These are phyloP conservation scores for Epichloe sylvatica DNA, from an alignment of 2,329 filamentous ascomycete genomes.

Conservation along the genomic window DNA sequence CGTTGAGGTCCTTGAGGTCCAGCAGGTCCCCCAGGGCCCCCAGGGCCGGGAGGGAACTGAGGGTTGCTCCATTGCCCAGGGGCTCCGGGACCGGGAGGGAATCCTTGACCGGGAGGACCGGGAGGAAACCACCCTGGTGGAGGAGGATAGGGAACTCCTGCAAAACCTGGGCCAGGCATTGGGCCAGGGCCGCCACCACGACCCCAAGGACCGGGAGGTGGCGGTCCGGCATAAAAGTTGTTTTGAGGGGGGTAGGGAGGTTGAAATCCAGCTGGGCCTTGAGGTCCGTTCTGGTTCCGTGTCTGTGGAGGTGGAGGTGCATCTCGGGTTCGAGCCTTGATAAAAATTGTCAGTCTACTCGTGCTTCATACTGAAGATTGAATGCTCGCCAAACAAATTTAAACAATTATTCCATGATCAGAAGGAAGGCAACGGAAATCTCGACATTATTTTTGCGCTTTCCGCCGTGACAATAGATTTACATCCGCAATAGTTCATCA, in stretches of 20 bases:
- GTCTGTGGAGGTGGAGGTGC: constrained; percentile 18
- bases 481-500: constrained; percentile 99
- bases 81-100: constrained; percentile 33
- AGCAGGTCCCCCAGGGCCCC: constrained; percentile 28
- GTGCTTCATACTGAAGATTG: not conserved
- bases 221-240: constrained; percentile 34
- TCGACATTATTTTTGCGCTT: constrained; percentile 95
- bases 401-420: constrained; percentile 39
- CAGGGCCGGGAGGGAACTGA: constrained; percentile 45
- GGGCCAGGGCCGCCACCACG: constrained; percentile 41
- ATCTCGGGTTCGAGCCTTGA: constrained; percentile 27
- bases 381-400: constrained; percentile 5
- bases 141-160: constrained; percentile 64
- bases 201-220: constrained; percentile 41
- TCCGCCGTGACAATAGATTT: constrained; percentile 67
- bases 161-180: constrained; percentile 35
- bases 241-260: constrained; percentile 29
- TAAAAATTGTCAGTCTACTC: constrained; percentile 11
- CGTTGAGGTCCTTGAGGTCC: constrained; percentile 33
- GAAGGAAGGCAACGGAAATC: constrained; percentile 99
- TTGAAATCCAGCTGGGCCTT: constrained; percentile 25
- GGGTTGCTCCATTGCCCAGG: constrained; percentile 45
- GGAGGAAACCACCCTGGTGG: constrained; percentile 68
- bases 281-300: constrained; percentile 18
- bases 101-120: constrained; percentile 61